Evolutionary conservation across 2,329 filamentous ascomycete species (phyloP).

Genomic region (Hypoxylon sp.): DNA sequence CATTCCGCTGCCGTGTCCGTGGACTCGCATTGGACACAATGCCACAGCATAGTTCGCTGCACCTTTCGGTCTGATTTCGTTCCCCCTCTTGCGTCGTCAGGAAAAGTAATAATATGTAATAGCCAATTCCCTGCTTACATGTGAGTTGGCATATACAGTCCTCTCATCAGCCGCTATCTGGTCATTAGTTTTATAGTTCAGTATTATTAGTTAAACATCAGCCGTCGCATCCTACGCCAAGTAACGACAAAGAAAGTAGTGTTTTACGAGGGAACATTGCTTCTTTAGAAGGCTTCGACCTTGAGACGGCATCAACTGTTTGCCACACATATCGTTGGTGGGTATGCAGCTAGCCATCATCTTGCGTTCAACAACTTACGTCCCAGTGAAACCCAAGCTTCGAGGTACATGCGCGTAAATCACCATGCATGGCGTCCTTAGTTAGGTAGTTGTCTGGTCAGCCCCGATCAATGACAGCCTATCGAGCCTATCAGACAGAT

Average conservation of each 20-base stretch:
- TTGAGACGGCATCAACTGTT: constrained; percentile 15
- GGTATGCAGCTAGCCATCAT: constrained; percentile 22
- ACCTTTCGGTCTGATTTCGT: constrained; percentile 46
- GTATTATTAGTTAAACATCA: constrained; percentile 6
- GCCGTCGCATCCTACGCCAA: constrained; percentile 18
- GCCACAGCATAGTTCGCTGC: constrained; percentile 46
- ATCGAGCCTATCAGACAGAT: constrained; percentile 26
- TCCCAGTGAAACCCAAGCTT: constrained; percentile 21
- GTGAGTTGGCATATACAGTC: not conserved
- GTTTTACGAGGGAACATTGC: constrained; percentile 1
- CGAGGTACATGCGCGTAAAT: constrained; percentile 28
- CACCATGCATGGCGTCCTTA: constrained; percentile 34
- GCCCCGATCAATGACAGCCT: constrained; percentile 28
- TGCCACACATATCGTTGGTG: constrained; percentile 11
- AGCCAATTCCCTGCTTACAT: constrained; percentile 24
- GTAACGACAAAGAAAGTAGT: not conserved
- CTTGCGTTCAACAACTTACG: constrained; percentile 12
- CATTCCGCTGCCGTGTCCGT: constrained; percentile 11
- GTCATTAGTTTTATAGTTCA: constrained; percentile 2
- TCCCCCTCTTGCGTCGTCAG: constrained; percentile 18
- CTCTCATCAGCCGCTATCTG: constrained; percentile 29
- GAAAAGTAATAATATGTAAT: constrained; percentile 25
- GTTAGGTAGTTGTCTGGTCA: constrained; percentile 24
- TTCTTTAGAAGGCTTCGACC: not conserved
- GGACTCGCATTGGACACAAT: constrained; percentile 20